phyloP scores from a whole-genome alignment of 805 yeast genomes.

The Middelhovenomyces tepae region DNA sequence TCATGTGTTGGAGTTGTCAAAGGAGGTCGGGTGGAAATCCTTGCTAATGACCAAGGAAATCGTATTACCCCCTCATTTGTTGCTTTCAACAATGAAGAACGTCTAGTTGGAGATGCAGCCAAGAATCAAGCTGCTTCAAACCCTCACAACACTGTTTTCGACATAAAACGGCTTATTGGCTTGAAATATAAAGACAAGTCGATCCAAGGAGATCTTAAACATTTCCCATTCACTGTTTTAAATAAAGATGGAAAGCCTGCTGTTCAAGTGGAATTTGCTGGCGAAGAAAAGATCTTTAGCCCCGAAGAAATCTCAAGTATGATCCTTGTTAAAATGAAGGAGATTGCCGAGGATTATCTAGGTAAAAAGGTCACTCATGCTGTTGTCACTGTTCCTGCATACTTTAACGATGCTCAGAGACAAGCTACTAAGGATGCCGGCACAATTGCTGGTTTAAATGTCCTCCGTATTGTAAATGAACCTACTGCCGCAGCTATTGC shows the following conservation, averaged over 20 bases:
- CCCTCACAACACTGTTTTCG: slow-evolving; percentile 79
- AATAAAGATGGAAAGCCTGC: slow-evolving; percentile 75
- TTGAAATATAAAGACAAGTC: slow-evolving; percentile 66
- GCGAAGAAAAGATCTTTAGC: slow-evolving; percentile 68
- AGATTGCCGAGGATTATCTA: slow-evolving; percentile 83
- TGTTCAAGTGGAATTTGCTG: slow-evolving; percentile 65
- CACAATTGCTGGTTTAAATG: slow-evolving; percentile 82
- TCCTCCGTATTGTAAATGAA: slow-evolving; percentile 82
- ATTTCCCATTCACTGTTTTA: slow-evolving; percentile 65
- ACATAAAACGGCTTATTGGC: slow-evolving; percentile 88
- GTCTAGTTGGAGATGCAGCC: slow-evolving; percentile 94
- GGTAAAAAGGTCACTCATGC: slow-evolving; percentile 82
- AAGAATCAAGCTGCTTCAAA: slow-evolving; percentile 91
- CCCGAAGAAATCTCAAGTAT: slow-evolving; percentile 92
- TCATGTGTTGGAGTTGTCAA: slow-evolving; percentile 90
- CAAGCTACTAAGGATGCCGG: slow-evolving; percentile 94
- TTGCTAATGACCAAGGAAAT: slow-evolving; percentile 95
- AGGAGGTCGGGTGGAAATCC: slow-evolving; percentile 80
- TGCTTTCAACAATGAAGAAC: slow-evolving; percentile 84
- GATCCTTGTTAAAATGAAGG: slow-evolving; percentile 87
- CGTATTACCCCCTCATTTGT: slow-evolving; percentile 95
- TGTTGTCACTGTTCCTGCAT: slow-evolving; percentile 88
- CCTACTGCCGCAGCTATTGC: slow-evolving; percentile 98
- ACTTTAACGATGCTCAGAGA: slow-evolving; percentile 89
- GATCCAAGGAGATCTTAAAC: slow-evolving; percentile 75